These are phyloP conservation scores for Pseudocercospora crystallina DNA, from an alignment of 2,329 filamentous ascomycete species.

Conservation along the genomic window DNA sequence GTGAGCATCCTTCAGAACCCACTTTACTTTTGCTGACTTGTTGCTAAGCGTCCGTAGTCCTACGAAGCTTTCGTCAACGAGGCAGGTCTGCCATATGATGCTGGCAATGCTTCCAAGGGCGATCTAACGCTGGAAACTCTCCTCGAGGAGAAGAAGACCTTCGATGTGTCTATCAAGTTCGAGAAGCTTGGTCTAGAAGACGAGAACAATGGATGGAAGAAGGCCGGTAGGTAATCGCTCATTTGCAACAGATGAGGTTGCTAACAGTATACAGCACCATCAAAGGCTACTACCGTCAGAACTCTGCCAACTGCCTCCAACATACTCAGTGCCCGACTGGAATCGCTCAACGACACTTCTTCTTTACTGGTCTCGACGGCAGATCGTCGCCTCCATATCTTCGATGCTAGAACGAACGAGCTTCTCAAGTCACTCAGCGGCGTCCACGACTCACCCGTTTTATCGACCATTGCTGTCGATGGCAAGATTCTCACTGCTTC, in stretches of 20 bases:
- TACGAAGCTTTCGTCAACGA: slow-evolving; percentile 59
- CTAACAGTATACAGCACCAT: slow-evolving; percentile 12
- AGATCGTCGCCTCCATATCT: slow-evolving; percentile 50
- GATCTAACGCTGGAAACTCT: slow-evolving; percentile 59
- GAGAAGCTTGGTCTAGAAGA: slow-evolving; percentile 55
- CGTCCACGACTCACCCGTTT: slow-evolving; percentile 54
- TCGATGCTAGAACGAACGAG: slow-evolving; percentile 39
- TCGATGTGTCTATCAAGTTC: slow-evolving; percentile 56
- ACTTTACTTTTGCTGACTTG: slow-evolving; percentile 11
- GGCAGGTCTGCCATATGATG: slow-evolving; percentile 54
- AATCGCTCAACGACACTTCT: slow-evolving; percentile 23
- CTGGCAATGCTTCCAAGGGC: slow-evolving; percentile 43
- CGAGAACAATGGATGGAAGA: slow-evolving; percentile 44
- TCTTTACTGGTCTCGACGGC: slow-evolving; percentile 48
- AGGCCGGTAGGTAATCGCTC: slow-evolving; percentile 42
- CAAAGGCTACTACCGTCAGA: slow-evolving; percentile 39
- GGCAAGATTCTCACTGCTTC: slow-evolving; percentile 52
- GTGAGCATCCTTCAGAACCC: slow-evolving; percentile 21
- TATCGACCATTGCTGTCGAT: slow-evolving; percentile 50
- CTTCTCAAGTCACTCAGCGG: slow-evolving; percentile 39
- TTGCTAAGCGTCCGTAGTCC: slow-evolving; percentile 43
- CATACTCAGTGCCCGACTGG: slow-evolving; percentile 47
- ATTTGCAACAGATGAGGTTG: not conserved
- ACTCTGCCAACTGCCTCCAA: slow-evolving; percentile 53
- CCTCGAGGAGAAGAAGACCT: slow-evolving; percentile 60